Percentiles rank a stretch among this genome's conserved stretches.
phyloP scores from a whole-genome alignment of 2,329 filamentous ascomycete genomes.

The Fusarium kyushuense region DNA sequence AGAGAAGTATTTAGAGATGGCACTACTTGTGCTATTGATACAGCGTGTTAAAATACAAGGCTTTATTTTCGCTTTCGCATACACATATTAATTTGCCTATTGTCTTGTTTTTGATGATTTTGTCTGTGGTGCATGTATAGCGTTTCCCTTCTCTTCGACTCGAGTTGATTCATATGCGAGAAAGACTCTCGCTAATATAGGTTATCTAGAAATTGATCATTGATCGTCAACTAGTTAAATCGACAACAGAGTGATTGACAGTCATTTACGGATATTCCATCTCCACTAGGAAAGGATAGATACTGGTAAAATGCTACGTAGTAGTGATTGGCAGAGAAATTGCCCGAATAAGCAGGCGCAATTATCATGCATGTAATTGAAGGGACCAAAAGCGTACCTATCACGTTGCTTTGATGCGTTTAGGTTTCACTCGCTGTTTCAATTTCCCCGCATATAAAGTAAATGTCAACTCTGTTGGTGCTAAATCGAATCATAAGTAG shows the following conservation, averaged over 20 bases:
- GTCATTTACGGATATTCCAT: background rate
- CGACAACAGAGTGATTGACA: background rate
- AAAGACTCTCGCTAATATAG: background rate
- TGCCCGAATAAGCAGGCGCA: conserved; percentile 21
- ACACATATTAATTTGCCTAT: too few species aligned
- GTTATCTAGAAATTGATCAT: background rate
- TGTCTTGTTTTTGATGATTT: background rate
- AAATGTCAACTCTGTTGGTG: background rate
- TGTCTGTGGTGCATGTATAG: background rate
- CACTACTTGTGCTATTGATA: conserved; percentile 32
- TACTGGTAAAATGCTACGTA: background rate
- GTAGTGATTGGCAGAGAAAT: conserved; percentile 22
- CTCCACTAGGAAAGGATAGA: background rate
- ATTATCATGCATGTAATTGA: conserved; percentile 17
- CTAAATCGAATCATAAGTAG: background rate
- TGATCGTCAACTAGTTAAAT: background rate
- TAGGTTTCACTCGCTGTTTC: conserved; percentile 7
- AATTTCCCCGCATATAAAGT: conserved; percentile 18
- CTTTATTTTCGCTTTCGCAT: conserved; percentile 11
- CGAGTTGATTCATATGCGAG: background rate
- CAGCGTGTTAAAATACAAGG: conserved; percentile 28
- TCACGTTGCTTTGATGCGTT: conserved; percentile 2
- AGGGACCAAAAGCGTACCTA: conserved; percentile 16
- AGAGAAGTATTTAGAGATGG: conserved; percentile 8
- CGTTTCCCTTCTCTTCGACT: too few species aligned